These are phyloP conservation scores for Coemansia sp. DNA, from an alignment of 192 early-diverging fungal species.

Conservation along the genomic window DNA sequence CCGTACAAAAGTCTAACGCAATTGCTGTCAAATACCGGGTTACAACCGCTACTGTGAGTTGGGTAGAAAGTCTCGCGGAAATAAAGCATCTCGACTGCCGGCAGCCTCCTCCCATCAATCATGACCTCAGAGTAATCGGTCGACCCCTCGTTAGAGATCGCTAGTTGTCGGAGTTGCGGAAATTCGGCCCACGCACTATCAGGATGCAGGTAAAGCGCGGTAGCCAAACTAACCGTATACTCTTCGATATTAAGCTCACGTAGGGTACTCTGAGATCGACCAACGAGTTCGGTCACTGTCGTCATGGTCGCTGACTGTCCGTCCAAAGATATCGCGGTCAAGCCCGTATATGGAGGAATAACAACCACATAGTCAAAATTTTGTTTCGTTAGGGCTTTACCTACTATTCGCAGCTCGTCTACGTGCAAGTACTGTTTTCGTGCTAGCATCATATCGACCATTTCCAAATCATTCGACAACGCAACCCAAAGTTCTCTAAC, in stretches of 20 bases:
- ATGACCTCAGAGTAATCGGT: background rate
- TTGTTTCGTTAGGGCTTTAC: slow-evolving; percentile 1
- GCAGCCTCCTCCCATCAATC: slow-evolving; percentile 18
- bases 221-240: background rate
- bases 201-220: background rate
- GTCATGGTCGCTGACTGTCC: slow-evolving; percentile 4
- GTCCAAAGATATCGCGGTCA: slow-evolving; percentile 24
- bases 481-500: slow-evolving; percentile 30
- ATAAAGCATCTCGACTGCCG: slow-evolving; percentile 15
- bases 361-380: background rate
- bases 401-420: slow-evolving; percentile 25
- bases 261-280: slow-evolving; percentile 10
- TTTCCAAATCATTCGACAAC: background rate
- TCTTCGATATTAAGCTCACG: slow-evolving; percentile 29
- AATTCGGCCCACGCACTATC: background rate
- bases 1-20: slow-evolving; percentile 7
- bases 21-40: slow-evolving; percentile 2
- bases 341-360: background rate
- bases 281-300: slow-evolving; percentile 4
- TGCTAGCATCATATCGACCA: background rate
- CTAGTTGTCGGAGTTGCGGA: slow-evolving; percentile 21
- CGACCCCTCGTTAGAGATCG: slow-evolving; percentile 11
- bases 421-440: background rate
- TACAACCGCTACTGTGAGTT: background rate
- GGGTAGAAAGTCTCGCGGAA: slow-evolving; percentile 29